Base-by-base conservation (phyloP, 306 rosid genomes). In the Prunus dulcis region DNA sequence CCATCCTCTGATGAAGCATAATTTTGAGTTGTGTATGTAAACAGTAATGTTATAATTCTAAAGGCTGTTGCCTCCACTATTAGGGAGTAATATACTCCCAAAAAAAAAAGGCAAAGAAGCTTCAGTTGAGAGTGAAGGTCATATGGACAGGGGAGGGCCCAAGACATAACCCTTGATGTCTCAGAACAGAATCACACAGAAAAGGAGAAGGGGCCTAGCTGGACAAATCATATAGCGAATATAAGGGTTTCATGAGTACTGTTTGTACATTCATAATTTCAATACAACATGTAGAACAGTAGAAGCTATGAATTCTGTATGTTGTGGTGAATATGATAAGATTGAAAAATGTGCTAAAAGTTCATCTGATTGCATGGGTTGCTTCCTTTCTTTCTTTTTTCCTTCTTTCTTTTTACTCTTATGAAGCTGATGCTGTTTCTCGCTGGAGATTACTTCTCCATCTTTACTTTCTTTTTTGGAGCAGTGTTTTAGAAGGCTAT, bases 401-500 rank as follows among this genome's bases (percentile, higher is more conserved):
- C n/a, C 12, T 12, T 20, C 50, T 71, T 53, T 34, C 34, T 25
- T 5, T 15, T 13, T 22, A 49, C 17, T 65, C 43, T 22, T 52
- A 55, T 65, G 15, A 76, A 60, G 63, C 34, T 77, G 62, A 57
- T 53, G 23, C 14, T 73, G 69, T 68, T 45, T 30, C 15, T 28
- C 77, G 30, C 10, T 22, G 53, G 53, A 57, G 49, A 66, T 43
- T 76, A 50, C 51, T 50, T 71, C 65, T 67, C 55, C 72, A 14
- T 77, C 10, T 41, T 20, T 15, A 67, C 51, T 76, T 41, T 78
- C 80, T 74, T 18, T 76, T 53, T 79, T 74, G 75, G 79, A 58
- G 68, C 73, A 60, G 68, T 53, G 64, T 73, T 80, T 72, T 71
- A 25, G 56, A 79, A 85, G 87, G 89, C 78, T 75, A 84, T 89